Base-by-base conservation (phyloP, 306 rosid genomes). In the Senna tora region DNA sequence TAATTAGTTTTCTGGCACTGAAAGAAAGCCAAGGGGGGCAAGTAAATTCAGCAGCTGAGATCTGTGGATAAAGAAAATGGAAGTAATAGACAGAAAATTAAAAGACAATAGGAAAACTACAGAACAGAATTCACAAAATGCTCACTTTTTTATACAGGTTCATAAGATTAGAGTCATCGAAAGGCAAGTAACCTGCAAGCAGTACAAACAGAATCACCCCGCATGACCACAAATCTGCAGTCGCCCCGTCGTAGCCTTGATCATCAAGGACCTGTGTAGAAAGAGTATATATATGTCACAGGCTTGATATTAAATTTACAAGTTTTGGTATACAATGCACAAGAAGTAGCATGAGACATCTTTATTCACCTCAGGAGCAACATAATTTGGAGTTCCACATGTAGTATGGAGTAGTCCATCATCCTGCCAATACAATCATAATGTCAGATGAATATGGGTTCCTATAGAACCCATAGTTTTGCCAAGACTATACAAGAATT, bases 131-230 rank as follows among this genome's bases (percentile, higher is more conserved):
- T 58, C 52, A 70, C 55, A 67, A 61, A 70, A 55, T 65, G 85
- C 88, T 81, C 75, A 89, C 99, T 72, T 91, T 94, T 87, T 86
- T 91, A 79, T 94, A 94, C 72, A 94, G 90, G 84, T 69, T 86
- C 78, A 91, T 80, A 71, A 94, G 86, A 89, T 91, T 94, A 64
- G 96, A 67, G 69, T 94, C 99, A 71, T 94, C 99, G 38, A 94
- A 94, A 60, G 99, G 99, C 91, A 94, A 81, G 92, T 94, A 94
- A 82, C 99, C 99, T 53, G 99, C 99, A 76, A 94, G 89, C 86
- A 94, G 77, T 76, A 94, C 99, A 81, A 91, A 94, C 76, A 94
- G 97, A 78, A 94, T 94, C 84, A 94, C 99, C 73, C 99, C 99
- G 69, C 99, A 91, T 33, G 99, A 94, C 99, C 99, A 94, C 86